Percentiles rank a stretch among this genome's conserved stretches.
Evolutionary conservation across 495 filamentous ascomycete species (phyloP).

Genomic region (Umbilicaria muhlenbergii): DNA sequence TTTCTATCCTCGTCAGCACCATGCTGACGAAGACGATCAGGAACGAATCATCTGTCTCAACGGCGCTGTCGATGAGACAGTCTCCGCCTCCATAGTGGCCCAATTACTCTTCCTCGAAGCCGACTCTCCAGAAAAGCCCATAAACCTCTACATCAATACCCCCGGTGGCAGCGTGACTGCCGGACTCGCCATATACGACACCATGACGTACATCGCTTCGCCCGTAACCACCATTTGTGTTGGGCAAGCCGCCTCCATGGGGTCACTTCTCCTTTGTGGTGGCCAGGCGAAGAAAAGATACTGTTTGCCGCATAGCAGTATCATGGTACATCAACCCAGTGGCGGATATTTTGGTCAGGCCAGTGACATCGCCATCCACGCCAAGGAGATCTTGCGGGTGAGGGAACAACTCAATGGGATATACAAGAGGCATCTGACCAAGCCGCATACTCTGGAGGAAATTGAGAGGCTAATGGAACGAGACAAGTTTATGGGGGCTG

Average conservation of each 20-base stretch:
- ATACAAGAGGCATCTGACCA: constrained; percentile 73
- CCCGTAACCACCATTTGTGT: constrained; percentile 91
- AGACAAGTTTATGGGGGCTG: constrained; percentile 81
- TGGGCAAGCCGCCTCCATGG: constrained; percentile 91
- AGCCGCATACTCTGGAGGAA: constrained; percentile 54
- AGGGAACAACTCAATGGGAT: constrained; percentile 78
- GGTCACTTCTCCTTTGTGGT: constrained; percentile 72
- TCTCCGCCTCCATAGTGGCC: constrained; percentile 82
- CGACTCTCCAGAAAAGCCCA: constrained; percentile 82
- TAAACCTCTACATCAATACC: constrained; percentile 94
- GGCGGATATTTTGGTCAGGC: constrained; percentile 88
- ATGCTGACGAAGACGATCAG: constrained; percentile 22
- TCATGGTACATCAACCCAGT: constrained; percentile 94
- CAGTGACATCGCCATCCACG: constrained; percentile 87
- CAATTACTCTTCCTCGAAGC: constrained; percentile 97
- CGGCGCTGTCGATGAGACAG: constrained; percentile 73
- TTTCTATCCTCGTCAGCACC: not conserved
- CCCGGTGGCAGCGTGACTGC: constrained; percentile 94
- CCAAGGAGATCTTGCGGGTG: constrained; percentile 85
- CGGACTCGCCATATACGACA: constrained; percentile 93
- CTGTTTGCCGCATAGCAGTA: constrained; percentile 75
- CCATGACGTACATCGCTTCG: constrained; percentile 90
- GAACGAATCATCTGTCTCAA: constrained; percentile 96
- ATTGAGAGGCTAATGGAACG: constrained; percentile 92
- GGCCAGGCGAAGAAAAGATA: constrained; percentile 75